phyloP scores from a whole-genome alignment of 2,329 filamentous ascomycete genomes.

The Hymenoscyphus fructigenus region DNA sequence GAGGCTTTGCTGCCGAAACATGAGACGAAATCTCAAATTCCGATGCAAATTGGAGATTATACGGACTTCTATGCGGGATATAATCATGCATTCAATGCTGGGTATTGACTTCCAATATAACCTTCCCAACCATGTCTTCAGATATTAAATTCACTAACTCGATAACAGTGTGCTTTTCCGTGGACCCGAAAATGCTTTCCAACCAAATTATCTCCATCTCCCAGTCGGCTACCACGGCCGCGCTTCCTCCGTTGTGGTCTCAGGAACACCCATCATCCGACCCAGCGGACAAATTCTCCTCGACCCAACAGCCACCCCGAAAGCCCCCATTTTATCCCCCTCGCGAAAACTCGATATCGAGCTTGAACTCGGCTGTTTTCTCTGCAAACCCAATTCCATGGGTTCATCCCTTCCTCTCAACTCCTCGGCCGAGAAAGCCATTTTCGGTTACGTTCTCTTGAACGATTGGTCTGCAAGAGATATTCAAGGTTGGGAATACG shows the following conservation, averaged over 20 bases:
- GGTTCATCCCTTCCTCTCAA: conserved; percentile 62
- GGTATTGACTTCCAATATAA: conserved; percentile 14
- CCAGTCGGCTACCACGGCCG: conserved; percentile 82
- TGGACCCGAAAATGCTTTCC: conserved; percentile 68
- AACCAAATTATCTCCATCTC: conserved; percentile 79
- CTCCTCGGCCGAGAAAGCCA: conserved; percentile 58
- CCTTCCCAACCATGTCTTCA: not conserved
- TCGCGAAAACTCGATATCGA: conserved; percentile 73
- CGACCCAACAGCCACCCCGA: conserved; percentile 54
- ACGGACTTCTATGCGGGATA: conserved; percentile 82
- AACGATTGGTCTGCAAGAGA: conserved; percentile 88
- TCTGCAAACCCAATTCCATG: conserved; percentile 63
- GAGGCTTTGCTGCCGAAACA: conserved; percentile 58
- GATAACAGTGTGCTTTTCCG: conserved; percentile 62
- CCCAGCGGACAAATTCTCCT: conserved; percentile 73
- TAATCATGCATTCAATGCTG: conserved; percentile 69
- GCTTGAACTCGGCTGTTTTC: conserved; percentile 75
- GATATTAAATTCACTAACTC: not conserved
- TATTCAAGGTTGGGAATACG: conserved; percentile 81
- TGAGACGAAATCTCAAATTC: conserved; percentile 65
- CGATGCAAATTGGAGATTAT: conserved; percentile 79
- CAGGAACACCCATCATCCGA: conserved; percentile 59
- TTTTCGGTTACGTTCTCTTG: conserved; percentile 80
- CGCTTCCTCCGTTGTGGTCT: conserved; percentile 71
- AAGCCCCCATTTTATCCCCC: conserved; percentile 62